Evolutionary conservation across 2,329 filamentous ascomycete genomes (phyloP), one percentile per base, ranked within the genome.

Genomic region (Leptographium procerum): DNA sequence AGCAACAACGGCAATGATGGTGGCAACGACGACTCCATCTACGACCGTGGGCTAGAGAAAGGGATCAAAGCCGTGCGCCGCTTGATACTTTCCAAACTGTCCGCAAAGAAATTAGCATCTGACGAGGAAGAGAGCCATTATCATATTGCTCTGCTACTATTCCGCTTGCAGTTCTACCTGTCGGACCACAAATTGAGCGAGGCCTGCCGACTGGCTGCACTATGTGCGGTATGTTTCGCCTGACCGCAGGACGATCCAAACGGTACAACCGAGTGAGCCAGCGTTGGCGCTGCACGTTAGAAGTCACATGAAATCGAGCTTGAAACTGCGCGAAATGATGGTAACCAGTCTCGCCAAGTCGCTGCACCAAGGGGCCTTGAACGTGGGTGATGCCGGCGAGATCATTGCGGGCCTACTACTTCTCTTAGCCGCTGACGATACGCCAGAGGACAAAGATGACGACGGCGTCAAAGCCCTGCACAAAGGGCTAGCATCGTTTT

Each of bases 151-250:
- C 33, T 57, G 3, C 24, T 57, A 26, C 14, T 53, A 14, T 57
- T 57, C 28, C 34, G 56, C n/a, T 19, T 57, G 16, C 50, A 47
- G 19, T 53, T 57, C 26, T 34, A 47, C 50, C 6, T 57, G 4
- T 52, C 47, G 19, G 55, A 57, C 33, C 55, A 52, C 34, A 43
- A 33, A 48, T 34, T 57, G n/a, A 57, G 50, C 50, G 56, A 57
- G 36, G 56, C 56, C 16, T 57, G 56, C 56, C 8, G 56, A 57
- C 50, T 57, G 56, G 56, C 26, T 57, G 28, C 56, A 57, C 33
- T 57, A 57, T 19, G 56, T 57, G 34, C 50, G 56, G 4, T 6
- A 16, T 19, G 16, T 57, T n/a, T 57, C 56, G 34, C 26, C 19
- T 1, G 56, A 57, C 50, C 36, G 56, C 16, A 36, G 34, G 8